These are phyloP conservation scores for Lasiosphaeria miniovina DNA, from an alignment of 495 filamentous ascomycete species.

Conservation along the genomic window DNA sequence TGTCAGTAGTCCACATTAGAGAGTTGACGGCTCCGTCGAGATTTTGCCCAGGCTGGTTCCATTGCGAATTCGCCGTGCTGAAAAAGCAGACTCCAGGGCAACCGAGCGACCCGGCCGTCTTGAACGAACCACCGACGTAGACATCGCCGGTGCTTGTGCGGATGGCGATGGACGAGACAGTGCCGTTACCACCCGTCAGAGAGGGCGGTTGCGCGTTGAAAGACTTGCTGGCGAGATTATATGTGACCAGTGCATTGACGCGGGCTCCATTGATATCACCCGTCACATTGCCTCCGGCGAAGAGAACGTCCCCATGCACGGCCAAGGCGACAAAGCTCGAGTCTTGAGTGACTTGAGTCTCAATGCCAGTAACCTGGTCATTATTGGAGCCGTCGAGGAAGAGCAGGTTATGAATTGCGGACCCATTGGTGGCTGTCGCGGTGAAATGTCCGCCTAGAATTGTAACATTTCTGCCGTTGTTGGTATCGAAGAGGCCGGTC, in stretches of 20 bases:
- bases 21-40: conserved; percentile 65
- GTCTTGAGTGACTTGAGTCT: conserved; percentile 59
- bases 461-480: conserved; percentile 70
- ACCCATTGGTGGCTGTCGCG: conserved; percentile 65
- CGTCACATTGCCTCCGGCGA: conserved; percentile 74
- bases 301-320: conserved; percentile 66
- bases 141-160: conserved; percentile 67
- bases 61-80: conserved; percentile 63
- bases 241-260: conserved; percentile 74
- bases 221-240: conserved; percentile 62
- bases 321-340: conserved; percentile 73
- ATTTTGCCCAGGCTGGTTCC: conserved; percentile 70
- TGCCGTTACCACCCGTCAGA: conserved; percentile 62
- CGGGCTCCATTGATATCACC: conserved; percentile 61
- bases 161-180: conserved; percentile 69
- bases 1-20: conserved; percentile 70
- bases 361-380: conserved; percentile 67
- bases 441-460: conserved; percentile 87
- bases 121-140: conserved; percentile 83
- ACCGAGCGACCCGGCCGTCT: conserved; percentile 72
- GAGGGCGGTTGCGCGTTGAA: conserved; percentile 68
- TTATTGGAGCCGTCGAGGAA: conserved; percentile 61
- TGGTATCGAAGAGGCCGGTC: conserved; percentile 71
- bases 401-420: conserved; percentile 70
- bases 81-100: conserved; percentile 82